Base-by-base conservation (phyloP, 805 yeast genomes). In the Clavispora santaluciae region DNA sequence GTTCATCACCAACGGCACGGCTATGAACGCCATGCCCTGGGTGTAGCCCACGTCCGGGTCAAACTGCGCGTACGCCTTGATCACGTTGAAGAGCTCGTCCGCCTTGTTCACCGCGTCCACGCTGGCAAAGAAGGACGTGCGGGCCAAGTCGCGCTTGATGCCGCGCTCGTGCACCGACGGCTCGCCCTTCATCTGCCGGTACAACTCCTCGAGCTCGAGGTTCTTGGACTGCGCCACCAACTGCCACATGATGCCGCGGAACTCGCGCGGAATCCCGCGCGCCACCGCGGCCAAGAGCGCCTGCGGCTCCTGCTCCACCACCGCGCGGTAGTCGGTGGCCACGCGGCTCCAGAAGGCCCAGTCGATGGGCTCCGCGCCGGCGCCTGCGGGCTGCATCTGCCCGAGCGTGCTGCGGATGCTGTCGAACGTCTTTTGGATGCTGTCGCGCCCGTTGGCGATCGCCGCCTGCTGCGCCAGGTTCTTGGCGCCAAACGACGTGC, bases 21-120 rank as follows among this genome's bases (percentile, higher is more conserved):
- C 78, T 33, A 93, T 78, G 56, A 93, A 93, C 1, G 95, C 95
- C 96, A 93, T 89, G 6, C 99, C 98, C 63, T 93, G 99, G 2
- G 97, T 93, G 56, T 93, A 93, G 0, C 99, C 99, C 38, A 93
- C 96, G 38, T 90, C 97, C 1, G 85, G 80, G 60, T 93, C 98
- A 59, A 78, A 83, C 36, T 87, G 64, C 17, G 93, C 79, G 64
- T 91, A 93, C 0, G 89, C 90, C 55, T 85, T 86, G 46, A 93
- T 75, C 22, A 93, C 81, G 42, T 81, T 79, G 55, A 71, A 85
- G 25, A 93, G 66, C 37, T 86, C 80, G 24, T 76, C 81, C 10
- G 73, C 65, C 53, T 81, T 81, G 38, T 79, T 78, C 21, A 71
- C 72, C 43, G 72, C 71, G 18, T 73, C 73, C 9, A 72, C 69